These are phyloP conservation scores for Forsythia suspensa DNA, from an alignment of 257 asterid species.

Conservation along the genomic window DNA sequence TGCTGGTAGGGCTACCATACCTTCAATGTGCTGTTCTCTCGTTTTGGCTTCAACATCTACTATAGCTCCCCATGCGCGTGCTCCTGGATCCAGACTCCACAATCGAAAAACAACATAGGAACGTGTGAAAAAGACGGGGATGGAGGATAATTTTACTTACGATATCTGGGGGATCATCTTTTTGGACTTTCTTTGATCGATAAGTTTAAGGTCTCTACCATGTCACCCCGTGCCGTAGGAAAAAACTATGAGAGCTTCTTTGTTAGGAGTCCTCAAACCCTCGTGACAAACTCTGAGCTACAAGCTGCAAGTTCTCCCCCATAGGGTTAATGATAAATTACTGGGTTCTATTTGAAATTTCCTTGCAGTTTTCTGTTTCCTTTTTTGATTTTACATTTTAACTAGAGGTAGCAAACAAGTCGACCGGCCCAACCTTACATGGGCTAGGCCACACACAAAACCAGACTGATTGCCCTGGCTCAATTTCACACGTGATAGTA, in stretches of 20 bases:
- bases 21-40: slow-evolving; percentile 40
- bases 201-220: slow-evolving; percentile 33
- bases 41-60: slow-evolving; percentile 45
- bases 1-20: slow-evolving; percentile 36
- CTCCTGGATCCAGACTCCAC: slow-evolving; percentile 66
- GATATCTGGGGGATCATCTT: slow-evolving; percentile 89
- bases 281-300: slow-evolving; percentile 31
- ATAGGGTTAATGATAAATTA: slow-evolving; percentile 24
- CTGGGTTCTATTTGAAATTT: neutral
- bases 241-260: slow-evolving; percentile 58
- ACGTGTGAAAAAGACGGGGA: slow-evolving; percentile 28
- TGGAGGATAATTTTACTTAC: slow-evolving; percentile 56
- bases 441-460: no score
- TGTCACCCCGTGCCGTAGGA: slow-evolving; percentile 26
- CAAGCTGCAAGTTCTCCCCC: slow-evolving; percentile 32
- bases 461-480: no score
- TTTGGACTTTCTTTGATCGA: slow-evolving; percentile 44
- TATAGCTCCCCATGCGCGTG: slow-evolving; percentile 67
- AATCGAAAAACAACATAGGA: slow-evolving; percentile 28
- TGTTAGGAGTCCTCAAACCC: slow-evolving; percentile 53
- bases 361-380: neutral
- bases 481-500: no score
- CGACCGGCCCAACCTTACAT: no score
- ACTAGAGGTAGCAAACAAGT: neutral
- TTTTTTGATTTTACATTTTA: neutral